Evolutionary conservation across 78 protist species (phyloP).

Genomic region (Goniomonas avonlea): DNA sequence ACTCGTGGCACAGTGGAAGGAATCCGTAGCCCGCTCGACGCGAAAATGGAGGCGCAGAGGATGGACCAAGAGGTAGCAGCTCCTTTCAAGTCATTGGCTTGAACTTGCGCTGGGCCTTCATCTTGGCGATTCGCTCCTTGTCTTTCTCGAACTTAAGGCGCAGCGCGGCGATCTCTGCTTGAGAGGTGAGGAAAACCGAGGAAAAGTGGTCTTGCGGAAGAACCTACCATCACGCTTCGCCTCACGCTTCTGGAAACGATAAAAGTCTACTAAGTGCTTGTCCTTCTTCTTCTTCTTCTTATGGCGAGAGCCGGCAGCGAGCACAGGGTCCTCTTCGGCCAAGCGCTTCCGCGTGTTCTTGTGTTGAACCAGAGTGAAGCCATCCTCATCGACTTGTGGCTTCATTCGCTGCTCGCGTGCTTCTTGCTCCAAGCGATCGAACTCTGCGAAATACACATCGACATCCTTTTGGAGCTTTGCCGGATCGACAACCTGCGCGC

Average conservation of each 20-base stretch:
- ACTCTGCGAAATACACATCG: background rate
- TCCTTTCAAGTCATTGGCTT: no score
- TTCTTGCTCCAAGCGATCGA: no score
- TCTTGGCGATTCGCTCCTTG: background rate
- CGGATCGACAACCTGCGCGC: background rate
- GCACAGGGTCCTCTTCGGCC: background rate
- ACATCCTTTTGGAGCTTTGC: background rate
- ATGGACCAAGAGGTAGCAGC: no score
- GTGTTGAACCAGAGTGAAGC: background rate
- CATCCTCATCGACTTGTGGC: background rate
- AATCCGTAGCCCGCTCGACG: no score
- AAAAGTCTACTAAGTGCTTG: background rate
- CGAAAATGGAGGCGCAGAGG: no score
- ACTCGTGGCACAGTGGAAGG: no score
- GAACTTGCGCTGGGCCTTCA: conserved; percentile 11
- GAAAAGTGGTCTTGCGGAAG: no score
- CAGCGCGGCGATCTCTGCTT: background rate
- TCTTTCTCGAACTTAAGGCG: conserved; percentile 11
- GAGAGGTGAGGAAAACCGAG: no score
- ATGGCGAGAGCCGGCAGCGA: background rate
- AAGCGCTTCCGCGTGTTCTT: background rate
- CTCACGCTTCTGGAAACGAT: background rate
- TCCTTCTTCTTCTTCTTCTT: background rate
- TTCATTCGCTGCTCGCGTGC: no score
- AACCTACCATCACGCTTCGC: conserved; percentile 6